Base-by-base conservation (phyloP, 345 rosid genomes). In the Pugionium dolabratum region DNA sequence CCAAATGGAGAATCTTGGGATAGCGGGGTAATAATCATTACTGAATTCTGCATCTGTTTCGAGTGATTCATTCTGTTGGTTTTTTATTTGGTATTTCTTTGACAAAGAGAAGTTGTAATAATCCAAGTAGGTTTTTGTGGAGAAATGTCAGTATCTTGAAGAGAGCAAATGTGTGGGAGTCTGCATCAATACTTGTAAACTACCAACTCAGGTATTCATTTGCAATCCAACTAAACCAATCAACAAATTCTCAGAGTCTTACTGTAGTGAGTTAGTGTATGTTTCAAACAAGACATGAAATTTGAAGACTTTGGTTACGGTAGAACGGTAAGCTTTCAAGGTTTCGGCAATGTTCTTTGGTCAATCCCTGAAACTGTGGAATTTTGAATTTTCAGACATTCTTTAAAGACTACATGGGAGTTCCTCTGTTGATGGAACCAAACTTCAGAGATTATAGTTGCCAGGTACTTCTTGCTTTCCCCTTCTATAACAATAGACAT, bases 101-200 rank as follows among this genome's bases (percentile, higher is more conserved):
- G 26, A 73, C 45, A 4, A 34, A 67, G 46, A 67, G 52, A 52
- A 59, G 51, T 54, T 59, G 37, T 37, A 50, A 47, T 46, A 37
- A 41, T 39, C 25, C 5, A 31, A 41, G 73, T 68, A 89, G 98
- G 94, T 93, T 74, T 85, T 83, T 31, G 97, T 92, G 25, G 94
- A 89, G 76, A 87, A 79, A 87, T 92, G 98, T 79, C 79, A 83
- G 76, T 92, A 89, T 71, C 71, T 92, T 9, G 98, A 92, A 74
- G 95, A 92, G 78, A 92, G 98, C 81, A 93, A 87, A 67, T 93
- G 98, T 11, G 81, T 87, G 2, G 97, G 97, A 6, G 74, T 93
- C 48, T 89, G 95, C 61, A 72, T 84, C 73, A 87, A 89, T 69
- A 93, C 98, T 4, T 93, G 98, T 64, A 93, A 89, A 73, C 75